These are phyloP conservation scores for Colletotrichum orchidophilum DNA, from an alignment of 2,329 filamentous ascomycete genomes.

Conservation along the genomic window DNA sequence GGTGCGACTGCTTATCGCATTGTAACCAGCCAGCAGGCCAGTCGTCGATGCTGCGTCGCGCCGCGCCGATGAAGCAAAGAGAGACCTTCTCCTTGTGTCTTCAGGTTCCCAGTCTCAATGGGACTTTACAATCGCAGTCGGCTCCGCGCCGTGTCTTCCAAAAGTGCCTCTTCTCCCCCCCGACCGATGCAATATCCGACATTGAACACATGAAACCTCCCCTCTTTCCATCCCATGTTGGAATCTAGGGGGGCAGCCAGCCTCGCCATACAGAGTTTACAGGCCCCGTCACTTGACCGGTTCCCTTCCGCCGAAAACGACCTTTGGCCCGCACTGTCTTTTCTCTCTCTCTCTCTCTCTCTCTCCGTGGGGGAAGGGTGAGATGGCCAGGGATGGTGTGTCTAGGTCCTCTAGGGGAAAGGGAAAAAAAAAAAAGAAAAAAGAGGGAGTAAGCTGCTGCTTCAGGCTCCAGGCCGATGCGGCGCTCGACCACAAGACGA, in stretches of 20 bases:
- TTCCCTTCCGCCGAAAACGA: constrained; percentile 10
- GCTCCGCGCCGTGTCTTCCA: constrained; percentile 16
- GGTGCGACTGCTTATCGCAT: not conserved
- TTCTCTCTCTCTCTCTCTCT: not conserved
- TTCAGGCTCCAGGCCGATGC: not conserved
- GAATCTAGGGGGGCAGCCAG: constrained; percentile 7
- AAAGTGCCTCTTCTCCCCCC: not conserved
- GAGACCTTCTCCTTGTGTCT: not conserved
- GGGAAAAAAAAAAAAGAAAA: not conserved
- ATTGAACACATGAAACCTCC: constrained; percentile 24
- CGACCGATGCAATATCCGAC: constrained; percentile 16
- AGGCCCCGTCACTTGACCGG: constrained; percentile 25
- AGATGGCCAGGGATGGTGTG: not conserved
- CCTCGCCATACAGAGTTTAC: constrained; percentile 26
- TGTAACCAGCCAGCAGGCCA: constrained; percentile 1
- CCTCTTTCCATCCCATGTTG: constrained; percentile 22
- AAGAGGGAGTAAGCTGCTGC: not conserved
- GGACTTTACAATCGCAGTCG: constrained; percentile 17
- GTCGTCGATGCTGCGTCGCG: not conserved
- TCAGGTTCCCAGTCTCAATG: not conserved
- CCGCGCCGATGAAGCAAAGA: not conserved
- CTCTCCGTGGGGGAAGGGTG: not conserved
- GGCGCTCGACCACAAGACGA: not conserved
- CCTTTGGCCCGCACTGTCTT: not conserved
- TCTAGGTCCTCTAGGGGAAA: not conserved